Evolutionary conservation across 768 basidiomycete genomes (phyloP), one percentile per base, ranked within the genome.

Genomic region (Kwoniella pini): DNA sequence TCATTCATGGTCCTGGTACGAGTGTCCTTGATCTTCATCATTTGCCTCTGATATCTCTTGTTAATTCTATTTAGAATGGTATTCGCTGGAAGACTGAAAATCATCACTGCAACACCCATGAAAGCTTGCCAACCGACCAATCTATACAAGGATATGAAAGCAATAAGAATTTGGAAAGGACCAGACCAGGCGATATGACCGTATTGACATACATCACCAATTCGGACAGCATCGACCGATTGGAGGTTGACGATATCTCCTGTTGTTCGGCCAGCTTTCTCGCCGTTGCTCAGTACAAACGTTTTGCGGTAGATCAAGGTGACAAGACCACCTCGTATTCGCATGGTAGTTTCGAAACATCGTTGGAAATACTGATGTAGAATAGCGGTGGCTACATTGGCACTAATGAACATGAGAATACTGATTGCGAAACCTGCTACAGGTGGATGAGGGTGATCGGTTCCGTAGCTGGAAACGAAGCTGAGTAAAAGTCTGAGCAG

Each of bases 241-340:
- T 94, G 93, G 30, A 95, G 79, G 73, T 96, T 97, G 64, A 96
- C 91, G 33, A 96, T 93, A 74, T 96, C 93, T 0, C 95, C 94
- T 0, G 90, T 86, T 0, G 89, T 84, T 40, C 90, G 85, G 4
- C 79, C 80, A 10, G 84, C 83, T 4, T 88, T 85, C 70, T 91
- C 92, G 59, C 91, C 89, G 68, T 88, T 92, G 1, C 89, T 90
- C 9, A 98, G 83, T 3, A 90, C 83, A 21, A 98, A 81, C 0
- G 91, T 84, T 75, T 97, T 96, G 50, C 85, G 80, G 80, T 95
- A 97, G 52, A 96, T 91, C 3, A 83, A 84, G 1, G 87, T 86
- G 13, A 97, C 85, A 21, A 98, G 83, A 0, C 93, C 94, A 0
- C 90, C 88, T 27, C 92, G 87, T 43, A 96, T 84, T n/a, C 94